Conservation (phyloP, 192 early-diverging fungal species). For the Allomyces macrogynus region DNA sequence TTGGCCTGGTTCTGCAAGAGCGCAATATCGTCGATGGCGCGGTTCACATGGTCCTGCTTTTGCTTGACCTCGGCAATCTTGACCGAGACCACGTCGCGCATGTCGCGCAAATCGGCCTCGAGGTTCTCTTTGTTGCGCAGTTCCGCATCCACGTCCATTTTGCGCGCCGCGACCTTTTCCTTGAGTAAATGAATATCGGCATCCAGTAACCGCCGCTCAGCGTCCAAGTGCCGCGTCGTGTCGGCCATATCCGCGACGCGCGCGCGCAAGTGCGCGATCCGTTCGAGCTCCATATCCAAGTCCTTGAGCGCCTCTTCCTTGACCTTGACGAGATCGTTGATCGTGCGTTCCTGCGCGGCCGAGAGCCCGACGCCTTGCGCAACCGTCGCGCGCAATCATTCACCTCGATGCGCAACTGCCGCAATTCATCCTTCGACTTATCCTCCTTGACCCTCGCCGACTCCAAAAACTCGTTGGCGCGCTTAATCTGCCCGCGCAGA, state of each 20-base stretch:
- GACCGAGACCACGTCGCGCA: conserved; percentile 29
- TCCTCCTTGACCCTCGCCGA: conserved; percentile 24
- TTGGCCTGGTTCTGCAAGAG: conserved; percentile 32
- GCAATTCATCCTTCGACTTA: conserved; percentile 22
- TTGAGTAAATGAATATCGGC: conserved; percentile 33
- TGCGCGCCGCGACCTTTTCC: conserved; percentile 30
- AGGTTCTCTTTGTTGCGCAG: conserved; percentile 33
- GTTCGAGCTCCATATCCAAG: conserved; percentile 33
- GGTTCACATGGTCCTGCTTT: conserved; percentile 35
- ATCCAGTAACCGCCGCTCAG: conserved; percentile 24
- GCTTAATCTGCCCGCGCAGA: conserved; percentile 22
- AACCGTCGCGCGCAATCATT: conserved; percentile 19
- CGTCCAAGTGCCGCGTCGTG: conserved; percentile 25
- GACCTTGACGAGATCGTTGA: conserved; percentile 27
- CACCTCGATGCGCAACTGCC: conserved; percentile 28
- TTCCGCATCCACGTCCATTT: conserved; percentile 34
- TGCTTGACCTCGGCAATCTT: conserved; percentile 36
- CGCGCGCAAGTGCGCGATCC: conserved; percentile 27
- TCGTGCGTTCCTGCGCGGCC: conserved; percentile 24
- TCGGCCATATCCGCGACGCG: conserved; percentile 25
- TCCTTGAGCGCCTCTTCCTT: conserved; percentile 32
- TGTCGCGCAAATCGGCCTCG: conserved; percentile 31
- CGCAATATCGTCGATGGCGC: conserved; percentile 32
- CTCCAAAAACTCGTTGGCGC: conserved; percentile 22
- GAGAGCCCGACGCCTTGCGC: conserved; percentile 39